Base-by-base conservation (phyloP, 352 stramenopile species). In the Phytophthora colocasiae region DNA sequence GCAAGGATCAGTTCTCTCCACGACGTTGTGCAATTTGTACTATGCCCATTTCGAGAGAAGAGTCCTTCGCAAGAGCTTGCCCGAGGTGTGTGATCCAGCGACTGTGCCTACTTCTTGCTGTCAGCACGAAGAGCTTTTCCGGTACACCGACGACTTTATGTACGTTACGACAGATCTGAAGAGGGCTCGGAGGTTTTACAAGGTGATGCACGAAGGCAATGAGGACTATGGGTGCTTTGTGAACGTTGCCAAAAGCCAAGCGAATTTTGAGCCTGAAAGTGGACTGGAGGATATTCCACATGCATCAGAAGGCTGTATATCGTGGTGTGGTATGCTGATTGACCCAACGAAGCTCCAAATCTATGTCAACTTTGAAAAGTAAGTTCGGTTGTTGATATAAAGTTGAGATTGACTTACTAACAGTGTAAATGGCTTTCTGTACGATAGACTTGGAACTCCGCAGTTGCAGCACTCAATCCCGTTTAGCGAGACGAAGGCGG, bases 291-390 rank as follows among this genome's bases (percentile, higher is more conserved):
- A 34, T 55, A 27, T 50, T 34, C 24, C 3, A 24, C 39, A 19
- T 27, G 15, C 11, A n/a, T 40, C 48, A 36, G 45, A 57, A 6
- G 60, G 70, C 0, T 53, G 52, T 4, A 63, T 95, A 6, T 64
- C 75, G 19, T 95, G 85, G 87, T 93, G 85, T 60, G 87, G 87
- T 4, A 72, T 93, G 34, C 48, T 91, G 24, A 74, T 95, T 17
- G 81, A 95, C n/a, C 64, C 78, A 9, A 55, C 41, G 0, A 45
- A 51, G 9, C 68, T 89, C n/a, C 81, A 92, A 55, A 54, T 93
- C 36, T 85, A 85, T 62, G 75, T 88, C 41, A 92, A 90, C 73
- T 93, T 92, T 57, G 81, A 92, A 56, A 92, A 90, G 83, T 92
- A 75, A 40, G 78, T 64, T 12, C 2, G 41, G 14, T 38, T 34